Evolutionary conservation across 208 protist genomes (phyloP).

Genomic region (Acanthamoeba healyi): DNA sequence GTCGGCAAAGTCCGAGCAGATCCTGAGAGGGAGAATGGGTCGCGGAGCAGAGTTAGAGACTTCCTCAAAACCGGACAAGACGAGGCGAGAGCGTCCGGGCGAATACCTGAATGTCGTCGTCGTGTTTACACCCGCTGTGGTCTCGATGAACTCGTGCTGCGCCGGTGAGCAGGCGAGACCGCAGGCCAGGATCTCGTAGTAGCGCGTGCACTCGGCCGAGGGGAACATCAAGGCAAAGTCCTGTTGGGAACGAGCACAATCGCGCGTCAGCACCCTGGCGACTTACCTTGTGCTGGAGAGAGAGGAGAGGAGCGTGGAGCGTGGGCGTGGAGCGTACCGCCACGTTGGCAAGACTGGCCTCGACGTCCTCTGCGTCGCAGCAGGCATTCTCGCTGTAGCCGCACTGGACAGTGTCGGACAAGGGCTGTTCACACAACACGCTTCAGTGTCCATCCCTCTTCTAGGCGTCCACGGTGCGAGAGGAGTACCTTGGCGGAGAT

Average conservation of each 20-base stretch:
- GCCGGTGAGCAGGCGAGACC: slow-evolving; percentile 61
- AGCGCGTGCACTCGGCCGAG: neutral
- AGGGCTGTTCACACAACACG: neutral
- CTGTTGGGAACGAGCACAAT: neutral
- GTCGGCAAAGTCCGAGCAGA: slow-evolving; percentile 12
- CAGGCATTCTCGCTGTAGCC: slow-evolving; percentile 64
- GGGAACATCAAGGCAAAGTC: slow-evolving; percentile 17
- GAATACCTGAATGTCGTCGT: neutral
- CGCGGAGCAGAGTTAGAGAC: neutral
- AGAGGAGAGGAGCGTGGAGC: neutral
- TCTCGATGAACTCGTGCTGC: neutral
- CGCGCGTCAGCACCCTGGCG: no score
- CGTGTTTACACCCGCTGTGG: neutral
- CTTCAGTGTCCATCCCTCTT: neutral
- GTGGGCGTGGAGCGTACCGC: neutral
- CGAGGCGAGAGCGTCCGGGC: neutral
- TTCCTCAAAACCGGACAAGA: neutral
- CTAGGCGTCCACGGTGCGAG: no score
- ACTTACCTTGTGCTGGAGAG: neutral
- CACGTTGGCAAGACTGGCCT: slow-evolving; percentile 4
- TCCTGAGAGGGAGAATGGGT: neutral
- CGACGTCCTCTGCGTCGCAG: slow-evolving; percentile 31
- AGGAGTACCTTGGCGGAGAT: slow-evolving; percentile 16
- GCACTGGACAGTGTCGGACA: neutral
- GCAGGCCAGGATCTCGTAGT: slow-evolving; percentile 53